Conservation (phyloP, 1,139 yeast species). For the Yamadazyma dendronema region DNA sequence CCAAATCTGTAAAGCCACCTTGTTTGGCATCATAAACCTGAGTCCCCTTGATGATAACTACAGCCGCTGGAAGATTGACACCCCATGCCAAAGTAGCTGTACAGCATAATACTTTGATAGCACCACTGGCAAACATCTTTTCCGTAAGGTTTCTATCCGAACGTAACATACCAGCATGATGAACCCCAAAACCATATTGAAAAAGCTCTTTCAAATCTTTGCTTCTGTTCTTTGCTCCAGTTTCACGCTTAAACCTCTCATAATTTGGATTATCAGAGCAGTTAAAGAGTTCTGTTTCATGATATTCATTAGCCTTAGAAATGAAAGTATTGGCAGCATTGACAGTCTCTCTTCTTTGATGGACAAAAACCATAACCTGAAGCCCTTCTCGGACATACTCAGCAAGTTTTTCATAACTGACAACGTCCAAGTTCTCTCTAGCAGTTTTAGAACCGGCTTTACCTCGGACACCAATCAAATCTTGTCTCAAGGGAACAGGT, state of each 20-base stretch:
- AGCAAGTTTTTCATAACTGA: conserved; percentile 73
- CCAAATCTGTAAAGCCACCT: conserved; percentile 92
- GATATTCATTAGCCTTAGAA: conserved; percentile 60
- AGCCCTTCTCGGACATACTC: conserved; percentile 68
- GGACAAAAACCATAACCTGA: conserved; percentile 97
- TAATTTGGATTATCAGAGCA: conserved; percentile 49
- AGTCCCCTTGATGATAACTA: conserved; percentile 94
- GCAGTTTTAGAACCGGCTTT: conserved; percentile 70
- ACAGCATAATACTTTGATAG: conserved; percentile 87
- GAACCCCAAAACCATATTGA: conserved; percentile 83
- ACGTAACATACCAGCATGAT: conserved; percentile 96
- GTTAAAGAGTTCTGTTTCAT: conserved; percentile 61
- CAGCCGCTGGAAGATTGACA: conserved; percentile 97
- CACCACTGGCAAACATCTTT: conserved; percentile 80
- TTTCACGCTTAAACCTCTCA: conserved; percentile 58
- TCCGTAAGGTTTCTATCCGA: conserved; percentile 89
- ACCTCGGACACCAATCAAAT: conserved; percentile 82
- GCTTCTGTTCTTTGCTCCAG: conserved; percentile 65
- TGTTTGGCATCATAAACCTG: conserved; percentile 92
- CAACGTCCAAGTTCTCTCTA: conserved; percentile 71
- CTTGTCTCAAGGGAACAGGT: conserved; percentile 92
- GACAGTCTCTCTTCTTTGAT: conserved; percentile 89
- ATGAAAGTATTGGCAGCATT: conserved; percentile 77
- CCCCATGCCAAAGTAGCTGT: conserved; percentile 99
- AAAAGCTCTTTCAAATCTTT: conserved; percentile 82